phyloP scores from a whole-genome alignment of 768 basidiomycete genomes.

The Termitomyces sp. region DNA sequence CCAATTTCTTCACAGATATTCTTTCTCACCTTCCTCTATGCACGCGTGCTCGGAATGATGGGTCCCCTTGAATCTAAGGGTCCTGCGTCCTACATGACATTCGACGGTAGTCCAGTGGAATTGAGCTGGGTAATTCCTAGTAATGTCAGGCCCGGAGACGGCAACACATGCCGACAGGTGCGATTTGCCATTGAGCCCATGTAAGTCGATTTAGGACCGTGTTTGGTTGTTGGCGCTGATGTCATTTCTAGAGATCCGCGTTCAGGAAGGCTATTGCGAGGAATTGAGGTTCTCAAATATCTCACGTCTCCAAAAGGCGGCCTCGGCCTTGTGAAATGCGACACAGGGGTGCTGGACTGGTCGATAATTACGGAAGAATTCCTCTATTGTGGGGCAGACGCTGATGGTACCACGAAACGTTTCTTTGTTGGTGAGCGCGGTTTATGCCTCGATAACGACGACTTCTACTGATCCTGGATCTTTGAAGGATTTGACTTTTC shows the following conservation, averaged over 20 bases:
- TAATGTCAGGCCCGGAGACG: constrained; percentile 11
- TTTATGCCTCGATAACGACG: not conserved
- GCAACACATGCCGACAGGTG: constrained; percentile 20
- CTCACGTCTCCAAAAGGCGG: constrained; percentile 22
- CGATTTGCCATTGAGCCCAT: constrained; percentile 32
- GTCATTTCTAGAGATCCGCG: constrained; percentile 22
- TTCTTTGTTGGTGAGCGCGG: constrained; percentile 27
- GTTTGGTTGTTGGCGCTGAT: not conserved
- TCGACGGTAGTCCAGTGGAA: constrained; percentile 29
- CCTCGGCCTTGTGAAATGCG: constrained; percentile 24
- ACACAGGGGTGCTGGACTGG: constrained; percentile 22
- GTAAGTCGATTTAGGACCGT: constrained; percentile 12
- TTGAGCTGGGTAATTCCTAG: constrained; percentile 29
- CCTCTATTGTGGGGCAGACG: constrained; percentile 20
- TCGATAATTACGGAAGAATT: constrained; percentile 24
- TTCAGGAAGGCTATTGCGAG: constrained; percentile 20
- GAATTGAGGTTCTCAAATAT: constrained; percentile 24
- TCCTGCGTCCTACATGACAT: constrained; percentile 26
- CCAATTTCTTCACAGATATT: constrained; percentile 20
- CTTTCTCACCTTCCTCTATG: constrained; percentile 28
- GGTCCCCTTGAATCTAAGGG: constrained; percentile 20
- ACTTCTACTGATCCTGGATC: not conserved
- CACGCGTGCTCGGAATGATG: constrained; percentile 27
- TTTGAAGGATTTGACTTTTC: constrained; percentile 27
- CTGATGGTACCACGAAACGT: constrained; percentile 15